These are phyloP conservation scores for Thamnidium elegans DNA, from an alignment of 192 early-diverging fungal genomes.

Conservation along the genomic window DNA sequence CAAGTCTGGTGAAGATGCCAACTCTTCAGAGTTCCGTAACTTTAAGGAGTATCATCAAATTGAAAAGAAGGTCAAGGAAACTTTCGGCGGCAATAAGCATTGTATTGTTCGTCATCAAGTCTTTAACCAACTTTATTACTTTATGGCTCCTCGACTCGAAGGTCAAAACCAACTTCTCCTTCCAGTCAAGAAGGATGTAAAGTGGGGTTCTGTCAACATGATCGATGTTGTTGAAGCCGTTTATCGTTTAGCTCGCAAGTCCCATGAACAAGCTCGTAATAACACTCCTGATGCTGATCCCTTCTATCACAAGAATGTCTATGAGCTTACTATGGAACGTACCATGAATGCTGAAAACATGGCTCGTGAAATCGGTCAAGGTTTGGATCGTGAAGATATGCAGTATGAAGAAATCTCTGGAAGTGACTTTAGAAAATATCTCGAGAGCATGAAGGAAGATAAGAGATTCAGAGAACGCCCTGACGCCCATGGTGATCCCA, in stretches of 20 bases:
- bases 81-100: neutral
- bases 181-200: constrained; percentile 20
- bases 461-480: constrained; percentile 17
- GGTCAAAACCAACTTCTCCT: constrained; percentile 6
- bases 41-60: constrained; percentile 17
- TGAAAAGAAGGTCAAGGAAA: constrained; percentile 16
- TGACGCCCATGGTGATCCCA: neutral
- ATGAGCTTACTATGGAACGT: constrained; percentile 2
- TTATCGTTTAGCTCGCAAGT: constrained; percentile 4
- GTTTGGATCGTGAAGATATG: constrained; percentile 5
- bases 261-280: neutral
- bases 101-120: constrained; percentile 18
- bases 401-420: neutral
- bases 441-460: constrained; percentile 15
- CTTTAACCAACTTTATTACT: constrained; percentile 26
- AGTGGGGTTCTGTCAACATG: constrained; percentile 24
- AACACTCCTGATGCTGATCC: neutral
- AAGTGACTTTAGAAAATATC: neutral
- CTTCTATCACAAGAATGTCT: neutral
- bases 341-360: constrained; percentile 3
- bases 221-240: constrained; percentile 22
- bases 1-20: neutral
- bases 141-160: constrained; percentile 18
- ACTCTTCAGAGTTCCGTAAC: constrained; percentile 10
- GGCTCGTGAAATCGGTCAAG: constrained; percentile 8